Conservation (phyloP, 2,329 filamentous ascomycete genomes). For the Ophiocordyceps camponoti-rufipedis region DNA sequence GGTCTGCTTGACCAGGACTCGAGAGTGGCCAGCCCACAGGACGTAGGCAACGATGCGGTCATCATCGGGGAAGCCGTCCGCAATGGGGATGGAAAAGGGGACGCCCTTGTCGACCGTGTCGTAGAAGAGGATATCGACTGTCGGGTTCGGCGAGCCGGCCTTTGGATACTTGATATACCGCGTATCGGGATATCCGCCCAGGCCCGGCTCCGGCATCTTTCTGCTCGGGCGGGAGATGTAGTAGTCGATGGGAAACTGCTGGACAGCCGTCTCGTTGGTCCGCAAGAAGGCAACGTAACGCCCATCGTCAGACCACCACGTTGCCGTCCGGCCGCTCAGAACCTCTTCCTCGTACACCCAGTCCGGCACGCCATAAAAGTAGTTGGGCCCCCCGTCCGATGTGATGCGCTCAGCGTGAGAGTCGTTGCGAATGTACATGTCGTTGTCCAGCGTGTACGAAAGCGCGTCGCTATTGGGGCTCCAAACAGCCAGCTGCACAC, state of each 20-base stretch:
- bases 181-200: slow-evolving; percentile 82
- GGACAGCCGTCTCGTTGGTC: slow-evolving; percentile 84
- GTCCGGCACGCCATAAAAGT: slow-evolving; percentile 92
- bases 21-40: slow-evolving; percentile 61
- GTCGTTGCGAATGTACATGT: slow-evolving; percentile 58
- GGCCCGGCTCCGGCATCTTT: slow-evolving; percentile 40
- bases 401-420: slow-evolving; percentile 56
- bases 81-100: slow-evolving; percentile 4
- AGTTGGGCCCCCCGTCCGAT: slow-evolving; percentile 65
- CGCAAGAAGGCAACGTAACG: slow-evolving; percentile 80
- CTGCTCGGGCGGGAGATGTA: slow-evolving; percentile 79
- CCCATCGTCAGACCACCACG: slow-evolving; percentile 90
- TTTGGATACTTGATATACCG: slow-evolving; percentile 95
- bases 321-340: slow-evolving; percentile 60
- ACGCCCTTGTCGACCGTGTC: slow-evolving; percentile 32
- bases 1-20: slow-evolving; percentile 76
- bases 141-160: slow-evolving; percentile 80
- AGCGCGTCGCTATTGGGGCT: slow-evolving; percentile 73
- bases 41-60: slow-evolving; percentile 86
- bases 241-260: slow-evolving; percentile 85
- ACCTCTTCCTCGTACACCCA: slow-evolving; percentile 74
- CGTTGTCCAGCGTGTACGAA: slow-evolving; percentile 82
- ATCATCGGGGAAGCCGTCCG: slow-evolving; percentile 60
- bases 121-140: slow-evolving; percentile 77
- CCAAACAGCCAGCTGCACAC: slow-evolving; percentile 76